These are phyloP conservation scores for Protea cynaroides DNA, from an alignment of 164 flowering plant genomes.

Conservation along the genomic window DNA sequence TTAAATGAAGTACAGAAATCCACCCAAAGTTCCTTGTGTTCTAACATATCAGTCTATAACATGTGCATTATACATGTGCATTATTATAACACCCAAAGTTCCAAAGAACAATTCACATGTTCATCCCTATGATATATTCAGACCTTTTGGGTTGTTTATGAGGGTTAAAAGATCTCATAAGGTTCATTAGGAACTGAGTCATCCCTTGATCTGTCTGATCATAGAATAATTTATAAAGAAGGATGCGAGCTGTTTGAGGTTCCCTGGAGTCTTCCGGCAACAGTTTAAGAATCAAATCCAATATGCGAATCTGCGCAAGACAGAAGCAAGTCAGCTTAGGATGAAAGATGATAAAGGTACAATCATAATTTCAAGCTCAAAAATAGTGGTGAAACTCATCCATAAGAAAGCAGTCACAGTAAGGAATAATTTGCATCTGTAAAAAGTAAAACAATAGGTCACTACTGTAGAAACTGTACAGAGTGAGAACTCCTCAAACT, in stretches of 20 bases:
- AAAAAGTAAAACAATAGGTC: neutral
- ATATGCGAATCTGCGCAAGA: conserved; percentile 64
- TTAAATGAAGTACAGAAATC: too few species aligned
- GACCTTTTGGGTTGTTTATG: conserved; percentile 90
- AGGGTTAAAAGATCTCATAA: conserved; percentile 58
- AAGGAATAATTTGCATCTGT: too few species aligned
- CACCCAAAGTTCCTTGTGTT: too few species aligned
- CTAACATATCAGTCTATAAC: too few species aligned
- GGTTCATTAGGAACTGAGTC: conserved; percentile 73
- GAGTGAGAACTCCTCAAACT: neutral
- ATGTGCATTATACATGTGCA: too few species aligned
- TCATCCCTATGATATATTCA: neutral
- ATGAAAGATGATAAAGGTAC: neutral
- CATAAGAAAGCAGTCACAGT: too few species aligned
- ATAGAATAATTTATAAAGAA: conserved; percentile 90
- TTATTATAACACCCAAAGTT: too few species aligned
- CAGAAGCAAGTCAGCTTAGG: conserved; percentile 4
- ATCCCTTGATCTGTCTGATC: conserved; percentile 97
- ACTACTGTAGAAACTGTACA: neutral
- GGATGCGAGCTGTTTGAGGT: conserved; percentile 76
- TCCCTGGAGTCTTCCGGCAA: conserved; percentile 68
- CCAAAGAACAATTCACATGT: neutral
- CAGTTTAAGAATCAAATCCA: conserved; percentile 74
- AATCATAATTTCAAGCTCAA: neutral
- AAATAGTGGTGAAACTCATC: neutral